Evolutionary conservation across 2,329 filamentous ascomycete species (phyloP), one percentile per base, ranked within the genome.

Genomic region (Sclerotiophoma versabilis): DNA sequence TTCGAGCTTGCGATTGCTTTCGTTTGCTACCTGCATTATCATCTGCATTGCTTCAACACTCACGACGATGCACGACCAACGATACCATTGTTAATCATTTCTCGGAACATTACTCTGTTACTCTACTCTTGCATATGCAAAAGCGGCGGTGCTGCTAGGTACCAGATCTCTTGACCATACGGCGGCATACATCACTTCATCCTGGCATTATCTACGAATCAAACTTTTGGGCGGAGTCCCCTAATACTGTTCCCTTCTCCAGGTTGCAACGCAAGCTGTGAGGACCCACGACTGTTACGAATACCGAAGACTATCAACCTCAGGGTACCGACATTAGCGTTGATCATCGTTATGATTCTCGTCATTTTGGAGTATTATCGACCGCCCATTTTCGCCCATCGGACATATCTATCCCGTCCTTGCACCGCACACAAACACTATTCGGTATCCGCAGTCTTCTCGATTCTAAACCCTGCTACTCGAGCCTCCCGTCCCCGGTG

Each of bases 241-340:
- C 45, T 51, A 56, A 56, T 56, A 34, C 42, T 46, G 51, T 46
- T 46, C 34, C 11, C 33, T 46, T 49, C 54, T 60, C 51, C 64
- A 66, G 58, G 60, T 58, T 70, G 64, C 65, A 65, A 63, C 55
- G 62, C 54, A 49, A 50, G 56, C 65, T 66, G 63, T 62, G 63
- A 70, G 68, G 62, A 69, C 60, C 54, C 49, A 73, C 63, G 70
- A 73, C 67, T 63, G 70, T 71, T 55, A 73, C 63, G 71, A 74
- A 63, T 60, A 72, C 60, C 68, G 64, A 74, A 74, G 70, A 74
- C 68, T 72, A 73, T 73, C 60, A 63, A 64, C 72, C 71, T 68
- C 70, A 74, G 66, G 72, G 72, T 73, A 68, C 69, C 68, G 62
- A 67, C 65, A 59, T 72, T 74, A 73, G 68, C 63, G 69, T 73